These are phyloP conservation scores for Trifolium fragiferum DNA, from an alignment of 306 rosid genomes.

Conservation along the genomic window DNA sequence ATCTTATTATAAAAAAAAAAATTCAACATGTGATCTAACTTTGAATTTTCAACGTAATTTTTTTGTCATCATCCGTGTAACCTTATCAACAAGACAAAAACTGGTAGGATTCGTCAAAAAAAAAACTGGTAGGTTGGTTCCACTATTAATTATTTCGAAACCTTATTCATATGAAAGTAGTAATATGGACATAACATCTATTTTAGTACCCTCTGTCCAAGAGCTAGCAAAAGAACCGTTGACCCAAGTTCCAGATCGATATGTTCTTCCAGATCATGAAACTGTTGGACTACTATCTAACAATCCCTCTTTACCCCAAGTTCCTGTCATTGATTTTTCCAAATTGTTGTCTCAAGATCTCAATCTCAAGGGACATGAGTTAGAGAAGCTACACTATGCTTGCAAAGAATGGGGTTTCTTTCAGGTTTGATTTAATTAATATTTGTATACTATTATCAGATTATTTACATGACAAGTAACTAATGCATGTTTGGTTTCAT, in stretches of 20 bases:
- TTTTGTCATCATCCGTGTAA: not conserved
- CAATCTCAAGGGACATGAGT: constrained; percentile 30
- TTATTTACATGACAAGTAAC: too few species aligned
- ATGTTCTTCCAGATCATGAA: constrained; percentile 41
- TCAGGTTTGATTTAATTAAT: constrained; percentile 43
- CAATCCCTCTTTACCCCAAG: constrained; percentile 26
- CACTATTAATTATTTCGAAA: not conserved
- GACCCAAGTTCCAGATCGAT: too few species aligned
- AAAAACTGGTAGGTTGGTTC: not conserved
- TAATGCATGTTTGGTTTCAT: too few species aligned
- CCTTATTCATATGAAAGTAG: too few species aligned
- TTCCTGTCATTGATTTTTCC: constrained; percentile 50
- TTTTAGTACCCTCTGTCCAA: too few species aligned
- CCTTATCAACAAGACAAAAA: not conserved
- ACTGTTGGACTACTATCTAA: not conserved
- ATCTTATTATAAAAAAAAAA: too few species aligned
- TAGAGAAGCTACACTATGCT: constrained; percentile 47
- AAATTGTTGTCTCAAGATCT: constrained; percentile 40
- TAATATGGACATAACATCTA: too few species aligned
- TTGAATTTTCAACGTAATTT: too few species aligned
- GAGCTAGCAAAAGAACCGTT: too few species aligned
- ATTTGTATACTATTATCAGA: not conserved
- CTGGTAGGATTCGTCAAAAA: too few species aligned
- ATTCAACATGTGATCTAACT: too few species aligned
- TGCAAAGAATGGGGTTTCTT: constrained; percentile 66